A percentile compares a stretch with the other conserved stretches of the same genome.
phyloP scores from a whole-genome alignment of 2,329 filamentous ascomycete species.

The Fusarium begoniae region DNA sequence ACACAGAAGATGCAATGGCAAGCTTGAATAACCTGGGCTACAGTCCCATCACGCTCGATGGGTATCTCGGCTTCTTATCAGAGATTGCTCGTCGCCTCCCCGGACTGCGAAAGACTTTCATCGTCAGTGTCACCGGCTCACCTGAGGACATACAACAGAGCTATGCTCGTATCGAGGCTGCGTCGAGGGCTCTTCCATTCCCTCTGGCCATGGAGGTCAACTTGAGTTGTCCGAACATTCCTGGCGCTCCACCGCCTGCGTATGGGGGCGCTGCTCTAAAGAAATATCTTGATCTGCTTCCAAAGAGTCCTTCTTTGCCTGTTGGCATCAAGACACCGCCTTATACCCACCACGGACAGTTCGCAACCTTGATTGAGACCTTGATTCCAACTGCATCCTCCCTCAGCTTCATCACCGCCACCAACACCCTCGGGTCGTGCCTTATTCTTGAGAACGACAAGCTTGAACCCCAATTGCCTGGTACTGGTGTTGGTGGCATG shows the following conservation, averaged over 20 bases:
- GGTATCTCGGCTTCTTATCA: slow-evolving; percentile 67
- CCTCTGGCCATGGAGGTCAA: slow-evolving; percentile 79
- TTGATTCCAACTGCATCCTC: slow-evolving; percentile 50
- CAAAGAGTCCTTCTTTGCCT: slow-evolving; percentile 48
- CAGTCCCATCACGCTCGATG: slow-evolving; percentile 67
- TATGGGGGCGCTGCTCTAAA: slow-evolving; percentile 64
- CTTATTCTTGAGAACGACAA: slow-evolving; percentile 59
- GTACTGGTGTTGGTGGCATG: slow-evolving; percentile 72
- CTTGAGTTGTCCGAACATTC: slow-evolving; percentile 81
- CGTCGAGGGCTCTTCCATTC: slow-evolving; percentile 52
- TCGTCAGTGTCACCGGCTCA: slow-evolving; percentile 76
- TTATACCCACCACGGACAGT: slow-evolving; percentile 76
- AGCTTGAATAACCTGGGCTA: slow-evolving; percentile 80
- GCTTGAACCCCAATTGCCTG: slow-evolving; percentile 57
- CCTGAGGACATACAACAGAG: slow-evolving; percentile 65
- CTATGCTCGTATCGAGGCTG: slow-evolving; percentile 59
- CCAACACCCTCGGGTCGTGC: slow-evolving; percentile 76
- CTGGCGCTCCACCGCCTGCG: slow-evolving; percentile 73
- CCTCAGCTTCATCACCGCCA: slow-evolving; percentile 76
- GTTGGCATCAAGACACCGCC: slow-evolving; percentile 79
- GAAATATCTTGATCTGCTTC: slow-evolving; percentile 63
- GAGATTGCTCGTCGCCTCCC: slow-evolving; percentile 51
- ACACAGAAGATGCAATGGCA: slow-evolving; percentile 45
- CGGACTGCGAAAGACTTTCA: slow-evolving; percentile 63
- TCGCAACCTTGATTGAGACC: slow-evolving; percentile 62